Evolutionary conservation across 2,329 filamentous ascomycete species (phyloP).

Genomic region (Lanzia echinophila): DNA sequence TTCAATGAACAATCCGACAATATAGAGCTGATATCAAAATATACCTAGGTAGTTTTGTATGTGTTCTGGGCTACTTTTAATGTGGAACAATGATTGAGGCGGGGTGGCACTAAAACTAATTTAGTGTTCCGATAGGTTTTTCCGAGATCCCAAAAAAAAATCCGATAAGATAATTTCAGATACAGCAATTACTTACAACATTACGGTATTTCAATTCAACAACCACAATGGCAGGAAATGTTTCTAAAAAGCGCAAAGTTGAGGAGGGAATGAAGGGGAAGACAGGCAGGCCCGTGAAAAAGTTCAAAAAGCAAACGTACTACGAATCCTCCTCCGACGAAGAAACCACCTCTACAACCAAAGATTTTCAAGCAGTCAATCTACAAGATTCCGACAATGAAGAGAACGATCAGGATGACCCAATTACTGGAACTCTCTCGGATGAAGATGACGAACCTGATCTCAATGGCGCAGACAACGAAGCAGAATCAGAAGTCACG

Average conservation of each 20-base stretch:
- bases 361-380: slow-evolving; percentile 43
- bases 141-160: slow-evolving; percentile 5
- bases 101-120: neutral
- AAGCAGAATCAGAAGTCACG: slow-evolving; percentile 30
- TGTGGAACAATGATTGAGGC: slow-evolving; percentile 11
- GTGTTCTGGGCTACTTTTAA: neutral
- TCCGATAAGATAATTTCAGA: slow-evolving; percentile 7
- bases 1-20: slow-evolving; percentile 9
- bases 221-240: slow-evolving; percentile 26
- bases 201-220: slow-evolving; percentile 3
- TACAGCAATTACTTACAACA: neutral
- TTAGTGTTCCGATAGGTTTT: slow-evolving; percentile 5
- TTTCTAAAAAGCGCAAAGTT: slow-evolving; percentile 49
- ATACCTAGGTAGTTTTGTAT: neutral
- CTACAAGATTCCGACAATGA: slow-evolving; percentile 37
- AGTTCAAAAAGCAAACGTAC: slow-evolving; percentile 54
- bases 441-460: slow-evolving; percentile 23
- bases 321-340: slow-evolving; percentile 56
- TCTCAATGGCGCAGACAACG: slow-evolving; percentile 13
- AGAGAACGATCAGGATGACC: slow-evolving; percentile 23
- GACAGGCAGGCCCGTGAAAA: slow-evolving; percentile 43
- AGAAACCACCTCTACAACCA: slow-evolving; percentile 29
- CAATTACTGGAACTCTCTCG: slow-evolving; percentile 21
- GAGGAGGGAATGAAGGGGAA: slow-evolving; percentile 50
- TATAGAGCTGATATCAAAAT: neutral